These are phyloP conservation scores for Cutaneotrichosporon sp. DNA, from an alignment of 1,284 basidiomycete species.

Conservation along the genomic window DNA sequence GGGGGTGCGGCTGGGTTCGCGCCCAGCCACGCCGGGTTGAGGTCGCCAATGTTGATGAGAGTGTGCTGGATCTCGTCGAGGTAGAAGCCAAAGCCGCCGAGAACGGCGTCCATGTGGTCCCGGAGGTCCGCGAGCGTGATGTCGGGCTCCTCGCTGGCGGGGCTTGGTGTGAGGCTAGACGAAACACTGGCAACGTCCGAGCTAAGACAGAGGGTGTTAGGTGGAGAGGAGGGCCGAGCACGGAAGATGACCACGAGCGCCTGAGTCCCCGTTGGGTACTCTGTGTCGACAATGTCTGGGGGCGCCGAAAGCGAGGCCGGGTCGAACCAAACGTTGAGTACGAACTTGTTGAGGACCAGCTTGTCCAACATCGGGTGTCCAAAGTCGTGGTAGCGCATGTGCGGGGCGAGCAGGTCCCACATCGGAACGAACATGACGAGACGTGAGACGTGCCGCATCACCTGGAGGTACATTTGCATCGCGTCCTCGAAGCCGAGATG, in stretches of 20 bases:
- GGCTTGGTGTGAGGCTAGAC: background rate
- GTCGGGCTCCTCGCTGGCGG: background rate
- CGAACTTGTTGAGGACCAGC: background rate
- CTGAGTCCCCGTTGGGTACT: background rate
- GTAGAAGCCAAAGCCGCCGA: background rate
- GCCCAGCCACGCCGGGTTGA: background rate
- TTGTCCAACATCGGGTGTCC: background rate
- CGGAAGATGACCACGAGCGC: background rate
- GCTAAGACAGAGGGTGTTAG: background rate
- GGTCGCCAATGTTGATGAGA: slow-evolving; percentile 6
- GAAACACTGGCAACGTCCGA: background rate
- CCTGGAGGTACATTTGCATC: background rate
- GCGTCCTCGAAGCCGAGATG: background rate
- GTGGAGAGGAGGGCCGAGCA: background rate
- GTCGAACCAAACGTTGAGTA: slow-evolving; percentile 1
- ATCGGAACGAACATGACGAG: background rate
- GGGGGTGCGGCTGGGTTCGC: background rate
- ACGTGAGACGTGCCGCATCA: background rate
- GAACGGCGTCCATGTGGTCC: background rate
- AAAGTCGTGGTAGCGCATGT: background rate
- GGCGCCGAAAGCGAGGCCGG: background rate
- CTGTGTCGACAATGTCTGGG: background rate
- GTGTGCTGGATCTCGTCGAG: slow-evolving; percentile 1
- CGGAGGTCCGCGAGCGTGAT: background rate
- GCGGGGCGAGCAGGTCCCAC: background rate